Evolutionary conservation across 1,284 basidiomycete genomes (phyloP).

Genomic region (Trichosporon asahii): DNA sequence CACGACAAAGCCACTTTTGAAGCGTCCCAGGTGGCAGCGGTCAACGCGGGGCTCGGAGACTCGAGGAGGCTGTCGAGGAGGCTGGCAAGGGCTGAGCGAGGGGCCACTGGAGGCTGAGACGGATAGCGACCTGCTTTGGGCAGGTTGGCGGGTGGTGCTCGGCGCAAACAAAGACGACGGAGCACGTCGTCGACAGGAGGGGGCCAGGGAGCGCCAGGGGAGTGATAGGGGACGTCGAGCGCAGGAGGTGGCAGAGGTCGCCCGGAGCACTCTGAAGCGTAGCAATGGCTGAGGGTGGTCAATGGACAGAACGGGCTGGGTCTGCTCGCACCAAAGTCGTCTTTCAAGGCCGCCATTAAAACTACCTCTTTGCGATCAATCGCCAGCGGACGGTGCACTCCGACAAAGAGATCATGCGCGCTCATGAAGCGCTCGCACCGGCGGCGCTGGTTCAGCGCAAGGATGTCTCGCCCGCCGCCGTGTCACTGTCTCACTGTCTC

Average conservation of each 20-base stretch:
- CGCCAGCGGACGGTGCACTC: background rate
- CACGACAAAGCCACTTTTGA: background rate
- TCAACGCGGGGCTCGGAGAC: background rate
- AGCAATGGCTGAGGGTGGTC: background rate
- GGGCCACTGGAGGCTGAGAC: background rate
- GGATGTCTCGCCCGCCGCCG: background rate
- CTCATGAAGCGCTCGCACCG: background rate
- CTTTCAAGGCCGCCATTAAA: background rate
- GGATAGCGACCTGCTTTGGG: background rate
- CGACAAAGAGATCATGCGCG: constrained; percentile 1
- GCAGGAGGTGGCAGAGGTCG: background rate
- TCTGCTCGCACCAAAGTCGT: background rate
- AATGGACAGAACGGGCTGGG: background rate
- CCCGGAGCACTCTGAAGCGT: constrained; percentile 5
- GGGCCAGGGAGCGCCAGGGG: background rate
- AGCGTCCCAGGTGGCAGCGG: background rate
- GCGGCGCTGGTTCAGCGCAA: background rate
- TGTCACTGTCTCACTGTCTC: background rate
- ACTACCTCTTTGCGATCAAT: background rate
- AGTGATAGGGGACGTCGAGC: background rate
- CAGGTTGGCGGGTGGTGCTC: background rate
- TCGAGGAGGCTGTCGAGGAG: background rate
- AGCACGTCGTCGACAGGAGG: background rate
- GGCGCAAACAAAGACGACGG: background rate
- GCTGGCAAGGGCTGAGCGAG: background rate